Evolutionary conservation across 2,329 filamentous ascomycete species (phyloP).

Genomic region (Penicillium sclerotigenum): DNA sequence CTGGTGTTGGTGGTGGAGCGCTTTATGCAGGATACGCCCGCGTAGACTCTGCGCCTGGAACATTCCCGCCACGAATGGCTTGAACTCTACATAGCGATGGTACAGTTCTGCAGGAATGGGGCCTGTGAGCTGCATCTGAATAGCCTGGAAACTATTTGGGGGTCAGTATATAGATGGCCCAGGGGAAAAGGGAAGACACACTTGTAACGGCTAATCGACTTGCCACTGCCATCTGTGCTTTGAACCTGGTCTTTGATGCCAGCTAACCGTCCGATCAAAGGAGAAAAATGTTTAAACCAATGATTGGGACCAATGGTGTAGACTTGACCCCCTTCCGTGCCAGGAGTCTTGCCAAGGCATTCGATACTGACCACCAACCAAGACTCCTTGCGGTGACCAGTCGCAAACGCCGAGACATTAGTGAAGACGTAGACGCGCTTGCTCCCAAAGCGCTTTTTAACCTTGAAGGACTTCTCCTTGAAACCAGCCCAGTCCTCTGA

Average conservation of each 20-base stretch:
- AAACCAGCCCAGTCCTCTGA: slow-evolving; percentile 67
- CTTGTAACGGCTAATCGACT: slow-evolving; percentile 71
- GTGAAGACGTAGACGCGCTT: slow-evolving; percentile 80
- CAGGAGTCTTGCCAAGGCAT: slow-evolving; percentile 70
- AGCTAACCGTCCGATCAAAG: slow-evolving; percentile 77
- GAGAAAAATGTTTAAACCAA: slow-evolving; percentile 83
- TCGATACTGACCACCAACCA: slow-evolving; percentile 70
- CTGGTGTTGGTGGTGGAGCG: slow-evolving; percentile 83
- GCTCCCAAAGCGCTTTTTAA: slow-evolving; percentile 77
- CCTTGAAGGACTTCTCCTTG: slow-evolving; percentile 60
- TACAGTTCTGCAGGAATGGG: slow-evolving; percentile 78
- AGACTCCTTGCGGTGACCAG: slow-evolving; percentile 62
- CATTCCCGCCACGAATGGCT: slow-evolving; percentile 83
- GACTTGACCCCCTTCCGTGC: slow-evolving; percentile 61
- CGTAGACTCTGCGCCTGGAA: slow-evolving; percentile 75
- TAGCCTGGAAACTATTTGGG: slow-evolving; percentile 74
- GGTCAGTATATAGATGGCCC: slow-evolving; percentile 3
- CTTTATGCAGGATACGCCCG: slow-evolving; percentile 76
- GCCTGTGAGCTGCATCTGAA: slow-evolving; percentile 81
- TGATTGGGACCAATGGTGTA: slow-evolving; percentile 76
- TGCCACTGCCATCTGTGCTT: slow-evolving; percentile 51
- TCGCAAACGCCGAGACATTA: slow-evolving; percentile 62
- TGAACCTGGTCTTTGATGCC: slow-evolving; percentile 66
- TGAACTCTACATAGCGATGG: slow-evolving; percentile 91
- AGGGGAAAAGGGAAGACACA: slow-evolving; percentile 42